These are phyloP conservation scores for Massariosphaeria phaeospora DNA, from an alignment of 495 filamentous ascomycete species.

Conservation along the genomic window DNA sequence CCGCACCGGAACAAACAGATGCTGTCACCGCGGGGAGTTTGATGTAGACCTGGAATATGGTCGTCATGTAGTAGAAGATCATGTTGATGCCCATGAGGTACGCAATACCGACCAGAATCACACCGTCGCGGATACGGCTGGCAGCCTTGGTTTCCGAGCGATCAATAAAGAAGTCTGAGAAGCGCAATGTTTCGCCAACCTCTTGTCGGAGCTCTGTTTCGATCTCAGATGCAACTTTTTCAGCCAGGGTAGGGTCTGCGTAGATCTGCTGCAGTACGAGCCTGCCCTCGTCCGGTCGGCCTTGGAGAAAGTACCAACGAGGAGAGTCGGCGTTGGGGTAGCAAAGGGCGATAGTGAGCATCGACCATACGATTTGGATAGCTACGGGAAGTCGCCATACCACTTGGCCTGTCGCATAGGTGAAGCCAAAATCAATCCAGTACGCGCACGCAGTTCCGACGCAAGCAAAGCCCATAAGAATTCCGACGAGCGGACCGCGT, in stretches of 20 bases:
- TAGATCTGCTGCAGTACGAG: slow-evolving; percentile 11
- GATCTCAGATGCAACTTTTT: slow-evolving; percentile 6
- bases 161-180: slow-evolving; percentile 25
- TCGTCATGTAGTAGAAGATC: slow-evolving; percentile 30
- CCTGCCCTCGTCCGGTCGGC: slow-evolving; percentile 2
- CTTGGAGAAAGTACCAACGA: slow-evolving; percentile 5
- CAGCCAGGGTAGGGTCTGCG: neutral
- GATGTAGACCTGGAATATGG: slow-evolving; percentile 28
- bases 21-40: slow-evolving; percentile 15
- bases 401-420: slow-evolving; percentile 6
- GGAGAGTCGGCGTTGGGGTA: slow-evolving; percentile 8
- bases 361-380: slow-evolving; percentile 15
- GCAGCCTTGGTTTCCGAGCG: slow-evolving; percentile 21
- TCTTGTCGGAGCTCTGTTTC: slow-evolving; percentile 4
- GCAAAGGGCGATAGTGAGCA: slow-evolving; percentile 3
- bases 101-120: slow-evolving; percentile 22
- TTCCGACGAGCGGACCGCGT: slow-evolving; percentile 8
- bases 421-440: slow-evolving; percentile 23
- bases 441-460: slow-evolving; percentile 14
- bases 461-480: slow-evolving; percentile 4
- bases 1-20: slow-evolving; percentile 20
- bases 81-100: slow-evolving; percentile 30
- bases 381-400: slow-evolving; percentile 17
- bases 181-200: slow-evolving; percentile 8
- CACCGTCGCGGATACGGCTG: slow-evolving; percentile 26